Evolutionary conservation across 2,329 filamentous ascomycete species (phyloP).

Genomic region (Erysiphe pulchra): DNA sequence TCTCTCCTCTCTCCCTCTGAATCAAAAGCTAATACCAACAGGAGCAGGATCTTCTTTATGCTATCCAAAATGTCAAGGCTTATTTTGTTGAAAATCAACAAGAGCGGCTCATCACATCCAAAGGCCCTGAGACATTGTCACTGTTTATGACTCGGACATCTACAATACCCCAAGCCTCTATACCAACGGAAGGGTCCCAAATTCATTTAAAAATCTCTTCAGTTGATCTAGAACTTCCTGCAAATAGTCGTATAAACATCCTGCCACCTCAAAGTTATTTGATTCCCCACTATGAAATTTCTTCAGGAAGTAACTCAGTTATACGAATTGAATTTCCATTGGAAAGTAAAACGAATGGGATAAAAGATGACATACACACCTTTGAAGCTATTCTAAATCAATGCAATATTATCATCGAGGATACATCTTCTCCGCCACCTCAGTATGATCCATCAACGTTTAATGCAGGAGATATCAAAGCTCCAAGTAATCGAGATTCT

Average conservation of each 20-base stretch:
- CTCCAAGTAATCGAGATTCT: constrained; percentile 29
- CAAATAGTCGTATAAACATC: constrained; percentile 92
- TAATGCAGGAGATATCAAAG: constrained; percentile 46
- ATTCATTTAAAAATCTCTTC: constrained; percentile 84
- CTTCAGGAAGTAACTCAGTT: constrained; percentile 68
- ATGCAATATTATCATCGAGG: constrained; percentile 81
- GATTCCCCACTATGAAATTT: constrained; percentile 85
- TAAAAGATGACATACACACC: constrained; percentile 82
- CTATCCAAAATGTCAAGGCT: constrained; percentile 64
- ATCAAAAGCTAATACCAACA: constrained; percentile 29
- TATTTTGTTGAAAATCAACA: constrained; percentile 77
- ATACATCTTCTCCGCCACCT: constrained; percentile 16
- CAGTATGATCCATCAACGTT: constrained; percentile 62
- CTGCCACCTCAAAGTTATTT: constrained; percentile 81
- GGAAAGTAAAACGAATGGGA: constrained; percentile 39
- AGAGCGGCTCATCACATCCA: constrained; percentile 58
- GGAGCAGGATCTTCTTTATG: constrained; percentile 17
- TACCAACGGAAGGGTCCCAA: constrained; percentile 73
- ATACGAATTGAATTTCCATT: constrained; percentile 77
- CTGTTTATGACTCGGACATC: constrained; percentile 88
- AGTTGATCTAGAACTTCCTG: constrained; percentile 77
- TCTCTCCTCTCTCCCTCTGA: constrained; percentile 10
- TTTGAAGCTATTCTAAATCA: constrained; percentile 97
- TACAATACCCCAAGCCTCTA: constrained; percentile 29
- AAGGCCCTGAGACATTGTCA: constrained; percentile 73